phyloP scores from a whole-genome alignment of 2,329 filamentous ascomycete species.

The Arachnomyces sp. region DNA sequence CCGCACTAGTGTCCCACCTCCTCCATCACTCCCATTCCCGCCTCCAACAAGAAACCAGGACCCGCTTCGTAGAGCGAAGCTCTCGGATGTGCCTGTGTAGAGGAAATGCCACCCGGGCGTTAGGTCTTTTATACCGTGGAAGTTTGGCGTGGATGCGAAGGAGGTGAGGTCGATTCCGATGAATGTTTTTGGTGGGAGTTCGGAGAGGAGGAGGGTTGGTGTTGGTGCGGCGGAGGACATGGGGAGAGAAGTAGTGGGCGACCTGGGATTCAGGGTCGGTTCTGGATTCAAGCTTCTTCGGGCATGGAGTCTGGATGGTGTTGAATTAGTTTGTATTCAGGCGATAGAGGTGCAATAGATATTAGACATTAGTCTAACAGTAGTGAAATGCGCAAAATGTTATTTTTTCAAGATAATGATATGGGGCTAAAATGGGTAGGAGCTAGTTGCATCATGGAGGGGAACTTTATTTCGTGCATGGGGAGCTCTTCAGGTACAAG shows the following conservation, averaged over 20 bases:
- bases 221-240: conserved; percentile 22
- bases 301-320: background rate
- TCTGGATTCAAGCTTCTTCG: too few relatives aligned
- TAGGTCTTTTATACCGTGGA: conserved; percentile 54
- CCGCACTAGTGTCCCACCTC: conserved; percentile 12
- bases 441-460: background rate
- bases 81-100: conserved; percentile 52
- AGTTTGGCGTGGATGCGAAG: conserved; percentile 55
- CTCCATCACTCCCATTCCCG: conserved; percentile 3
- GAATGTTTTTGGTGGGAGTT: conserved; percentile 40
- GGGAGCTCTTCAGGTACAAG: background rate
- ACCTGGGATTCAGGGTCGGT: background rate
- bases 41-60: conserved; percentile 51
- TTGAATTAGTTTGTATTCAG: too few relatives aligned
- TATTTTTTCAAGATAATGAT: too few relatives aligned
- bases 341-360: too few relatives aligned
- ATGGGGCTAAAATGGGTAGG: background rate
- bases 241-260: conserved; percentile 8
- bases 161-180: conserved; percentile 50
- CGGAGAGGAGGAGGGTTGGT: conserved; percentile 37
- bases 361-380: too few relatives aligned
- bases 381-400: too few relatives aligned
- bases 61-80: conserved; percentile 54
- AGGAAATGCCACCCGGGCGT: conserved; percentile 54
- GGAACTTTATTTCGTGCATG: background rate